Conservation (phyloP, 495 filamentous ascomycete species). For the Tuber melanosporum region DNA sequence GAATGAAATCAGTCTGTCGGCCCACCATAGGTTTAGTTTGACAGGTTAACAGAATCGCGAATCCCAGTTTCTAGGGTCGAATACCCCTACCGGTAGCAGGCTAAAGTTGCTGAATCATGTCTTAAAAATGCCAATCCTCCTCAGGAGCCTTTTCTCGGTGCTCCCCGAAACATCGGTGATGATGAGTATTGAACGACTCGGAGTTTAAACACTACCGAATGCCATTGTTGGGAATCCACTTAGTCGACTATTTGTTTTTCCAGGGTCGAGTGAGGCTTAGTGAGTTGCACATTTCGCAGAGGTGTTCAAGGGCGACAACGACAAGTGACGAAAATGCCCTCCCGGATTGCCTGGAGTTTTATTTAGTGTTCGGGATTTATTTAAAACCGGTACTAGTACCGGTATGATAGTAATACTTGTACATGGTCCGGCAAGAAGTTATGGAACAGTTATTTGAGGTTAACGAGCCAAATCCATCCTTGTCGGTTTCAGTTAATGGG, state of each 20-base stretch:
- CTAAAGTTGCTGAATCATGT: not conserved
- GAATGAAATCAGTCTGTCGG: not conserved
- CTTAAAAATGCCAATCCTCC: not conserved
- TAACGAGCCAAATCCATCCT: too few relatives aligned
- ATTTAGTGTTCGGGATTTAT: not conserved
- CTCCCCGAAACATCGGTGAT: not conserved
- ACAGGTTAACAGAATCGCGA: not conserved
- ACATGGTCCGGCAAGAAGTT: too few relatives aligned
- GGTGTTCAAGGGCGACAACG: not conserved
- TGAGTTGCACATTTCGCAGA: not conserved
- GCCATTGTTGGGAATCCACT: not conserved
- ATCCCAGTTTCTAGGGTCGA: not conserved
- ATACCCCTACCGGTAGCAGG: not conserved
- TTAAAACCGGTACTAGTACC: too few relatives aligned
- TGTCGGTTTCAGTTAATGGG: too few relatives aligned
- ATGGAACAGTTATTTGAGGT: too few relatives aligned
- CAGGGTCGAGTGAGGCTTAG: not conserved
- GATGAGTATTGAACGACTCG: not conserved
- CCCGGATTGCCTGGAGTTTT: not conserved
- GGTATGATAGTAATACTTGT: too few relatives aligned
- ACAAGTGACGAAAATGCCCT: not conserved
- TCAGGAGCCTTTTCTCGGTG: not conserved
- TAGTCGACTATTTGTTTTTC: not conserved
- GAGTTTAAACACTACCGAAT: not conserved
- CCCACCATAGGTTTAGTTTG: not conserved